Evolutionary conservation across 2,329 filamentous ascomycete genomes (phyloP), one percentile per base, ranked within the genome.

Genomic region (Didymella sp.): DNA sequence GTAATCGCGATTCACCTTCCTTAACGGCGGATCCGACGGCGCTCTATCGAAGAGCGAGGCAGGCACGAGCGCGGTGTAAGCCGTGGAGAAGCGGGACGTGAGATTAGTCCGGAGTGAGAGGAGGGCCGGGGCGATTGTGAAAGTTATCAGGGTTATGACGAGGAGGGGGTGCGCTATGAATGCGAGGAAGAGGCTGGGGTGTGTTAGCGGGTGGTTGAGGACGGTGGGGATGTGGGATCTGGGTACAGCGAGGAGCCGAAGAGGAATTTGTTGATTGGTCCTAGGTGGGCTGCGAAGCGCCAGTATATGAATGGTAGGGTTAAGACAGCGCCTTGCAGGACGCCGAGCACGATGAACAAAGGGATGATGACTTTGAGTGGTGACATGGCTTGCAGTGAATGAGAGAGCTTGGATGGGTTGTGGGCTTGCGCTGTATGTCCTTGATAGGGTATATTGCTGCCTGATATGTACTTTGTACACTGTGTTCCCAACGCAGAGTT

Each of bases 41-140:
- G n/a, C n/a, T n/a, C n/a, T n/a, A n/a, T n/a, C n/a, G n/a, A n/a
- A 21, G 3, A 38, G 21, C 1, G 35, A 22, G 9, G 11, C 35
- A 4, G 48, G 43, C 0, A 47, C 11, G 1, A 57, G 42, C 2
- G 37, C 35, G 4, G 28, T 17, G 22, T 46, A 46, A 13, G 15
- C 13, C 1, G 22, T 46, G 9, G 37, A 40, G 8, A 41, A 2
- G 11, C 30, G 24, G 12, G 30, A 22, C 2, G 12, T 15, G 19
- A 57, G 7, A 8, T 40, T 44, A 17, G 17, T n/a, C 1, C 43
- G 54, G 4, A 48, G 13, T 6, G 48, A 37, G 30, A 57, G 54
- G 4, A 57, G 31, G 4, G 48, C 25, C 7, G 54, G 54, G 2
- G 54, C 48, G 24, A 57, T 31, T 25, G 54, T 57, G 54, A 57